Base-by-base conservation (phyloP, 768 basidiomycete genomes). In the Serendipita indica region DNA sequence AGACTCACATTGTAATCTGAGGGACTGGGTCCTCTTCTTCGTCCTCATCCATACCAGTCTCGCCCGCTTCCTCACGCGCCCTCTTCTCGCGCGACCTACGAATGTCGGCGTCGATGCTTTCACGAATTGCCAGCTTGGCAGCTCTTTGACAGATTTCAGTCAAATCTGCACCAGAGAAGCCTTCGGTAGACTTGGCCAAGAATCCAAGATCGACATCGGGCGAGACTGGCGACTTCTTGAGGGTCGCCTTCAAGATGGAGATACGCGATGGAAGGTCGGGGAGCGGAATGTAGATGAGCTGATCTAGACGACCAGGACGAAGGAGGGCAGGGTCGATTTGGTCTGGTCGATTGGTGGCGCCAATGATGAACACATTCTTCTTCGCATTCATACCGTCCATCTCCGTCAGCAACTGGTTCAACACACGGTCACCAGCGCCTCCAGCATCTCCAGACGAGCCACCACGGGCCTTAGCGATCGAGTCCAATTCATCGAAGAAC, bases 401-500 rank as follows among this genome's bases (percentile, higher is more conserved):
- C 73, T 97, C 93, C 61, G 93, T 96, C 4, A 96, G 82, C 64
- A 93, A 87, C 68, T 93, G 89, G 73, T 99, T 97, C 60, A 99
- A 79, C 14, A 98, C 96, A 75, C 96, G 90, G 68, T 99, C 96
- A 34, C 94, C 86, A 12, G 96, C 94, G 62, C 96, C 96, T 63
- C 96, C 96, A 58, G 73, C 96, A 72, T 98, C 96, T 35, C 92
- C 92, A 6, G 77, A 73, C 2, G 79, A 77, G 20, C 81, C 80
- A 62, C 96, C 96, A 73, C 96, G 89, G 57, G 92, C 81, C 75
- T 98, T 98, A 45, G 96, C 96, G 67, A 99, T 98, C 14, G 94
- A 96, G 71, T 99, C 96, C 70, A 99, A 77, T 72, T 99, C 96
- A 67, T 99, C 96, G 73, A 99, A 99, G 88, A 99, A 99, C 91